Evolutionary conservation across 2,329 filamentous ascomycete species (phyloP), one percentile per base, ranked within the genome.

Genomic region (Colletotrichum horii): DNA sequence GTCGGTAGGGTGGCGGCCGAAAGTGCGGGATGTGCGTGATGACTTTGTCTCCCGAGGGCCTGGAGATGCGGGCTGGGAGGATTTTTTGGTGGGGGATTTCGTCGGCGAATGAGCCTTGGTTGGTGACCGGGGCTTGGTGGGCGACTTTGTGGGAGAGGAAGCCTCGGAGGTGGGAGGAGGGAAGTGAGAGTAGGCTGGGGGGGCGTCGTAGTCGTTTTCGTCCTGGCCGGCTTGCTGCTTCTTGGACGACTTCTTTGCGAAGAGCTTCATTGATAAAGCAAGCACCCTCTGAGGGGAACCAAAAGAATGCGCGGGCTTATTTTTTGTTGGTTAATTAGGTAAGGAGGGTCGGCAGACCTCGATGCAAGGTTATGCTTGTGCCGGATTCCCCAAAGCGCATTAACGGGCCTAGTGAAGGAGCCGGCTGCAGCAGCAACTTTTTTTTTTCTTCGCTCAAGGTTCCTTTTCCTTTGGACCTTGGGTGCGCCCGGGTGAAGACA

Each of bases 211-310:
- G 77, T 82, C 78, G 78, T 84, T 81, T 78, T 87, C 85, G 81
- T 82, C 81, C 74, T 81, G 78, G 77, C 79, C 78, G 71, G 74
- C 78, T 79, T 83, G 80, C 43, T 52, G 43, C 79, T 85, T 85
- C 79, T 84, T 83, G 81, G 83, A 82, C 78, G 86, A 83, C 83
- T 88, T 89, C 82, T 87, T 85, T 80, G 79, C 83, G 82, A 90
- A 89, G 87, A 89, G 87, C 87, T 89, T 89, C 88, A 90, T 89
- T 86, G 81, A 79, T 76, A 74, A 76, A 74, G 66, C 60, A 64
- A 58, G 70, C 32, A 30, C 70, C 73, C 73, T 73, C 70, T 73
- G 69, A 75, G 73, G 70, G 73, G 70, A 68, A 68, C 73, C 58
- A 75, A 75, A 62, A 75, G 73, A 68, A 73, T 75, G 70, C 70